Conservation (phyloP, 352 stramenopile species). For the Blastocystis sp. region DNA sequence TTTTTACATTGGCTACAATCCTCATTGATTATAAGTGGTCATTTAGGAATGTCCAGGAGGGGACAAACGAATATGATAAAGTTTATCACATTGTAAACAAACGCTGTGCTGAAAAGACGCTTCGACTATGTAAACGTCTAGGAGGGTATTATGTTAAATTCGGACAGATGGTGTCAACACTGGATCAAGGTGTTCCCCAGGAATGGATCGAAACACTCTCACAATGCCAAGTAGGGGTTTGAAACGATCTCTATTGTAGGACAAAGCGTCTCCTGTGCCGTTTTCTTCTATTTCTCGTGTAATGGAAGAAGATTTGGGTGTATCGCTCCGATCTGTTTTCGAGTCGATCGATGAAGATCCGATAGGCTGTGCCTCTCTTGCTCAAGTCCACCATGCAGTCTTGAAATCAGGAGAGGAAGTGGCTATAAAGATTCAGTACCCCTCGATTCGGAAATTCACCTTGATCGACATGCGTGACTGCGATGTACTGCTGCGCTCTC, state of each 20-base stretch:
- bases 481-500: background rate
- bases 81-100: conserved; percentile 39
- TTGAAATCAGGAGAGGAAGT: conserved; percentile 72
- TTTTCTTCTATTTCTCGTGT: conserved; percentile 37
- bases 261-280: conserved; percentile 17
- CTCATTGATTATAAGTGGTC: conserved; percentile 51
- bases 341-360: conserved; percentile 68
- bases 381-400: conserved; percentile 75
- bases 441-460: conserved; percentile 75
- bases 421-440: conserved; percentile 84
- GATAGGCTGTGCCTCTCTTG: conserved; percentile 77
- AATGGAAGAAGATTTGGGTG: conserved; percentile 45
- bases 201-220: conserved; percentile 43
- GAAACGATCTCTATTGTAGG: background rate
- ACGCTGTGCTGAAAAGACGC: conserved; percentile 12
- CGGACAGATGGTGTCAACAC: conserved; percentile 51
- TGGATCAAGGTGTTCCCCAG: conserved; percentile 8
- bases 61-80: conserved; percentile 7
- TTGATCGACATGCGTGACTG: conserved; percentile 55
- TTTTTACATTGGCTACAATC: background rate
- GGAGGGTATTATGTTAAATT: conserved; percentile 57
- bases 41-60: background rate
- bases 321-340: background rate
- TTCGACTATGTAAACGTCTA: background rate
- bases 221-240: conserved; percentile 4